Evolutionary conservation across 2,329 filamentous ascomycete genomes (phyloP).

Genomic region (Trichoderma guizhouense): DNA sequence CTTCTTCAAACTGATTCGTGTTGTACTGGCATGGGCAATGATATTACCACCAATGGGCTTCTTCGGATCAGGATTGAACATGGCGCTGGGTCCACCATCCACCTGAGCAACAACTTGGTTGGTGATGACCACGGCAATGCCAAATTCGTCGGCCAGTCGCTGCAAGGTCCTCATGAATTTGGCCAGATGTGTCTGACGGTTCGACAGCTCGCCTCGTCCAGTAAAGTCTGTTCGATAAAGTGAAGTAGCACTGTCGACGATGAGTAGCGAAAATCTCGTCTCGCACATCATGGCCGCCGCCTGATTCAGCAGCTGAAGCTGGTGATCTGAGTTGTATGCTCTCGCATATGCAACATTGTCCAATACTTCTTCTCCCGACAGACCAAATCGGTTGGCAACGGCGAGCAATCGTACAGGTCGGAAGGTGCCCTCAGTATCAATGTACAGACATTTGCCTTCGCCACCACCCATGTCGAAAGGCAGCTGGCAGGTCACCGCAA

Average conservation of each 20-base stretch:
- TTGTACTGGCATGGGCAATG: conserved; percentile 96
- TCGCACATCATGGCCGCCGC: conserved; percentile 99
- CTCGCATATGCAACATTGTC: conserved; percentile 98
- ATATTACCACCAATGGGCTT: conserved; percentile 99
- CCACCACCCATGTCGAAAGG: conserved; percentile 99
- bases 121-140: conserved; percentile 96
- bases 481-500: conserved; percentile 96
- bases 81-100: conserved; percentile 89
- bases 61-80: conserved; percentile 99
- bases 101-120: conserved; percentile 99
- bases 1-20: conserved; percentile 90
- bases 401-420: conserved; percentile 85
- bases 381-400: conserved; percentile 88
- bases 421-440: conserved; percentile 97
- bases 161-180: conserved; percentile 86
- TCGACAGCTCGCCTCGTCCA: conserved; percentile 95
- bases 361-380: conserved; percentile 94
- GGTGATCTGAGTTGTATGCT: conserved; percentile 97
- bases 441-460: conserved; percentile 97
- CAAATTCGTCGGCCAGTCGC: conserved; percentile 77
- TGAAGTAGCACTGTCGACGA: conserved; percentile 94
- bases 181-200: conserved; percentile 80
- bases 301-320: conserved; percentile 90
- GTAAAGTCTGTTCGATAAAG: conserved; percentile 96
- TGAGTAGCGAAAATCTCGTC: conserved; percentile 90